Base-by-base conservation (phyloP, 1,284 basidiomycete genomes). In the Mycosarcoma maydis region DNA sequence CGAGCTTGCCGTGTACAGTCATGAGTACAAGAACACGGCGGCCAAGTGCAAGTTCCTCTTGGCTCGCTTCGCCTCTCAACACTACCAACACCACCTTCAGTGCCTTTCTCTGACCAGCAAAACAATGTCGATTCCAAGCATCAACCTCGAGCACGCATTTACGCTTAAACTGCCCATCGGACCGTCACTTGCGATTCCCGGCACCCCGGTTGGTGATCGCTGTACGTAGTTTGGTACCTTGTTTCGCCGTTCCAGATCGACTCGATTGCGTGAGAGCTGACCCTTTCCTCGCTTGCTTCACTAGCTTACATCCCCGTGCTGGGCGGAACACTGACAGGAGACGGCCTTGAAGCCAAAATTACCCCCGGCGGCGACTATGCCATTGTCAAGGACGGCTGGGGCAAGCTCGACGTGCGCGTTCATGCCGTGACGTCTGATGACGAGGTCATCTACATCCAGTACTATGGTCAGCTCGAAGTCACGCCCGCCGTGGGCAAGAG, bases 361-460 rank as follows among this genome's bases (percentile, higher is more conserved):
- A 50, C 50, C 3, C 57, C 61, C 2, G 68, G 68, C 16, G 62
- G 62, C 6, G 57, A 62, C 39, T 67, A 52, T 23, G 65, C 62
- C 30, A 57, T 71, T 30, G 50, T 57, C 42, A 58, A 60, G 36
- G 68, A 71, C 37, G 62, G 62, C 19, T 67, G 41, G 36, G 62
- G 48, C 14, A 71, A 66, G 33, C 56, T 71, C 32, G 61, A 71
- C 30, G 68, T 71, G 10, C 49, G 68, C 6, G 43, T 59, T 22
- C 62, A 66, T 23, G 68, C 65, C 9, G 19, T 48, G 11, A 71
- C 68, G 4, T 33, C 48, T 0, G 58, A 66, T 3, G 39, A 47
- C 38, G 68, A 71, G 26, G 34, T 34, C n/a, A 48, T 71, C 32
- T 61, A 66, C 46, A 47, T 71, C 22, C 61, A 58, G 14, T 71